Percentiles rank a stretch among this genome's conserved stretches.
phyloP scores from a whole-genome alignment of 225 moss, liverwort and hornwort genomes.

The Sphagnum tenellum region DNA sequence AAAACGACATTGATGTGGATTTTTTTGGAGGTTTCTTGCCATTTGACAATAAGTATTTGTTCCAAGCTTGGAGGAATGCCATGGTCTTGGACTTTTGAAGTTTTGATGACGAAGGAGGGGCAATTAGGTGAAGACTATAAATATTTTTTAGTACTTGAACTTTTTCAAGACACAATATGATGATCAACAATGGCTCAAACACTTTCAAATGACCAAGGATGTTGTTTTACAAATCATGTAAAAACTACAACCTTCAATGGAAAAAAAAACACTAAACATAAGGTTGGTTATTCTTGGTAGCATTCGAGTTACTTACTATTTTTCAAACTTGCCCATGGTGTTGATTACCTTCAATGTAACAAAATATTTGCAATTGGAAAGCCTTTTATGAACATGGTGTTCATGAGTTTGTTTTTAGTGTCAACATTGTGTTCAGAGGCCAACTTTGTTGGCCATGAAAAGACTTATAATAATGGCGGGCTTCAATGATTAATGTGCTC shows the following conservation, averaged over 20 bases:
- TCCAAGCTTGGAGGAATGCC: too few relatives aligned
- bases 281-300: not conserved
- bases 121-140: not conserved
- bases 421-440: not conserved
- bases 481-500: not conserved
- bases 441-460: not conserved
- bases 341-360: not conserved
- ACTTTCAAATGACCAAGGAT: not conserved
- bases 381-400: not conserved
- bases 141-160: not conserved
- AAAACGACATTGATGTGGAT: too few relatives aligned
- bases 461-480: not conserved
- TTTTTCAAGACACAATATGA: conserved; percentile 1
- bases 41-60: too few relatives aligned
- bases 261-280: not conserved
- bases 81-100: too few relatives aligned
- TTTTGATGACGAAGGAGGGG: not conserved
- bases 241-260: not conserved
- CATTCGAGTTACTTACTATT: not conserved
- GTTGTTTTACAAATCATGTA: not conserved
- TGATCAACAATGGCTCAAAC: not conserved
- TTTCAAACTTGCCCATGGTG: not conserved
- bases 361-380: not conserved
- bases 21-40: too few relatives aligned
- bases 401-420: too few relatives aligned